A percentile compares a stretch with the other conserved stretches of the same genome.
These are phyloP conservation scores for Closterium sp. DNA, from an alignment of 139 green algal species.

Conservation along the genomic window DNA sequence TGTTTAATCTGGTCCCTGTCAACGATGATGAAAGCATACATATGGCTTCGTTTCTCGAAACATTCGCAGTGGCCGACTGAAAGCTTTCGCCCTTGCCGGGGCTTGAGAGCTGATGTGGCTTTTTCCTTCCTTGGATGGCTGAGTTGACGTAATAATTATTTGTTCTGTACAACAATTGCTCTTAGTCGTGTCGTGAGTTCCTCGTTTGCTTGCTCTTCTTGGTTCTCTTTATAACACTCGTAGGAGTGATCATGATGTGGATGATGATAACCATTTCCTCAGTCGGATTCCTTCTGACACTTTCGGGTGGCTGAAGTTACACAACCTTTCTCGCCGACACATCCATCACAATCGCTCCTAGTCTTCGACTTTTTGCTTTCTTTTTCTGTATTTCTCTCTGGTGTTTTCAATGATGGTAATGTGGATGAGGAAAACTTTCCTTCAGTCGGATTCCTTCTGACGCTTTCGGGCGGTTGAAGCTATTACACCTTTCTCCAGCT, in stretches of 20 bases:
- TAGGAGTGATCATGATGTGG: neutral
- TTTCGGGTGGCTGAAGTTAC: neutral
- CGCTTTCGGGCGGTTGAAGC: neutral
- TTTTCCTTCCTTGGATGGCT: conserved; percentile 77
- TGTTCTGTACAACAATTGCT: too few species aligned
- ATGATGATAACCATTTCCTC: neutral
- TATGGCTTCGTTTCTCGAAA: conserved; percentile 67
- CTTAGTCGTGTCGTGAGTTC: too few species aligned
- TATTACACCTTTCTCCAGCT: neutral
- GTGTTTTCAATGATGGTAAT: neutral
- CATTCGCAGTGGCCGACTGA: conserved; percentile 78
- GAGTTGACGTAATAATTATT: conserved; percentile 33
- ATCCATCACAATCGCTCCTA: neutral
- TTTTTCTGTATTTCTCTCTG: too few species aligned
- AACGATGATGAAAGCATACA: conserved; percentile 60
- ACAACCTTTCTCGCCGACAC: neutral
- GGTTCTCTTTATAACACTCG: too few species aligned
- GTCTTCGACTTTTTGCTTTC: too few species aligned
- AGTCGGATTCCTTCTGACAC: neutral
- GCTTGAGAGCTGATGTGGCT: conserved; percentile 70
- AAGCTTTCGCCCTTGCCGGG: conserved; percentile 70
- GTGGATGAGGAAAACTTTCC: neutral
- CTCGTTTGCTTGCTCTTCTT: too few species aligned
- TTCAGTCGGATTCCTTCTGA: neutral
- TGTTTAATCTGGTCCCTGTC: neutral